Conservation (phyloP, 768 basidiomycete genomes). For the Suillus placidus region DNA sequence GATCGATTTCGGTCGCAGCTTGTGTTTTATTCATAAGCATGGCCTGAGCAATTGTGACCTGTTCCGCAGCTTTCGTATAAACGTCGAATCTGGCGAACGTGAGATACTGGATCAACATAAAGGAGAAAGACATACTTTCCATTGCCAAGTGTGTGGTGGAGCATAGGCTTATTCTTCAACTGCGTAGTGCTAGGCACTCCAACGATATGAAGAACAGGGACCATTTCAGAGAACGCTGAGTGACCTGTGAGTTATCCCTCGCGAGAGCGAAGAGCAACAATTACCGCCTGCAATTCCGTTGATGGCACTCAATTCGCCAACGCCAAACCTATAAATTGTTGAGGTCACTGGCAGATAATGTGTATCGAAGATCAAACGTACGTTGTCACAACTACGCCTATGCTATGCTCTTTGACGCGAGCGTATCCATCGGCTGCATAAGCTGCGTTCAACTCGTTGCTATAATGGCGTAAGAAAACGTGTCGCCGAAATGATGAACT, state of each 20-base stretch:
- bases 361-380: slow-evolving; percentile 30
- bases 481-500: not conserved
- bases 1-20: slow-evolving; percentile 77
- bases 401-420: slow-evolving; percentile 72
- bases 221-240: slow-evolving; percentile 80
- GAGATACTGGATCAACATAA: slow-evolving; percentile 4
- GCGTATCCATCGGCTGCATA: slow-evolving; percentile 96
- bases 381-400: slow-evolving; percentile 82
- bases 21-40: slow-evolving; percentile 51
- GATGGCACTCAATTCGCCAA: slow-evolving; percentile 89
- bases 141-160: slow-evolving; percentile 90
- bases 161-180: slow-evolving; percentile 69
- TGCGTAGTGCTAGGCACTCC: slow-evolving; percentile 78
- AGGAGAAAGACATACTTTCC: slow-evolving; percentile 49
- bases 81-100: slow-evolving; percentile 65
- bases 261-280: not conserved
- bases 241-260: slow-evolving; percentile 6
- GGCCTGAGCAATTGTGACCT: slow-evolving; percentile 74
- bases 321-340: slow-evolving; percentile 65
- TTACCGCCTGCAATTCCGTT: slow-evolving; percentile 80
- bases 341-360: slow-evolving; percentile 6
- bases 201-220: slow-evolving; percentile 88
- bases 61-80: slow-evolving; percentile 73
- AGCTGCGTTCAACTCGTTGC: slow-evolving; percentile 83
- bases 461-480: slow-evolving; percentile 28